A percentile compares a stretch with the other conserved stretches of the same genome.
Conservation (phyloP, 176 grass and related monocot species). For the Pharus latifolius region DNA sequence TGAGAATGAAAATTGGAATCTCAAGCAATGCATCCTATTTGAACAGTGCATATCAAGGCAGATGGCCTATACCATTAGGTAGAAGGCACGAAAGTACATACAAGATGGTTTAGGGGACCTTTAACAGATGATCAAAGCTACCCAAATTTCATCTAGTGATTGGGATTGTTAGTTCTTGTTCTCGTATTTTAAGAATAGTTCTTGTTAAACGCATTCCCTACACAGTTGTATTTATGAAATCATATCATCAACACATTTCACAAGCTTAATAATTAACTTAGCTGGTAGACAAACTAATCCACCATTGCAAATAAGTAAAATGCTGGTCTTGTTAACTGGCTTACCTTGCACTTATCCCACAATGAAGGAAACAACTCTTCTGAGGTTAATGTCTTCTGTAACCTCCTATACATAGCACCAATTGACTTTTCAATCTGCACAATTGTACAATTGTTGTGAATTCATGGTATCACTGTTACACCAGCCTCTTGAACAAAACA, state of each 20-base stretch:
- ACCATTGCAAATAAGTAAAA: neutral
- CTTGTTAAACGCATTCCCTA: no score
- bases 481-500: neutral
- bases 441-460: constrained; percentile 6
- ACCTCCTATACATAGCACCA: constrained; percentile 71
- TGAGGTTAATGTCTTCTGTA: constrained; percentile 74
- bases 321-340: neutral
- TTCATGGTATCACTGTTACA: neutral
- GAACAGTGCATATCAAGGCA: no score
- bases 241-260: neutral
- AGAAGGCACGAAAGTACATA: no score
- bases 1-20: neutral
- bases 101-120: no score
- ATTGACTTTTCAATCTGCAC: constrained; percentile 89
- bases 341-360: constrained; percentile 96
- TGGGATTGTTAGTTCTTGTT: no score
- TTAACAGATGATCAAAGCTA: no score
- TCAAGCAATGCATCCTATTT: no score
- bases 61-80: no score
- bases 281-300: neutral
- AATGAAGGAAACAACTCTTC: constrained; percentile 89
- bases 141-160: no score
- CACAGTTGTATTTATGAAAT: no score
- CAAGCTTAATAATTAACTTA: neutral
- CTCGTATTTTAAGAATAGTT: no score